Evolutionary conservation across 1,284 basidiomycete species (phyloP).

Genomic region (Malassezia furfur): DNA sequence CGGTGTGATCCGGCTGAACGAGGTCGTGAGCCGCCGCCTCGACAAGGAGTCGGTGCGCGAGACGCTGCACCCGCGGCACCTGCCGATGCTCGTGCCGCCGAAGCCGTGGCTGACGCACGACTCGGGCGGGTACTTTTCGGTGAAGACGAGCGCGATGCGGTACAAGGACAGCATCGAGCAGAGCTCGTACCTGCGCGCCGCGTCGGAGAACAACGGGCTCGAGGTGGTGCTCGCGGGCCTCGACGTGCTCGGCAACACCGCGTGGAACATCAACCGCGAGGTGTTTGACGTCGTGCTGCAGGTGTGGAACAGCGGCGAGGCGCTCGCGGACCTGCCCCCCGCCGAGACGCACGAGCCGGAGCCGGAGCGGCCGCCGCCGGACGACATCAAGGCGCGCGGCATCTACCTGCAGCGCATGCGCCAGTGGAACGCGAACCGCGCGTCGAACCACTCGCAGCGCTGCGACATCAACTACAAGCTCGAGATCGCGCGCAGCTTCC

Average conservation of each 20-base stretch:
- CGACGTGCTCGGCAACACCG: conserved; percentile 79
- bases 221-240: conserved; percentile 79
- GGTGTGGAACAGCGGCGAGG: conserved; percentile 65
- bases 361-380: conserved; percentile 60
- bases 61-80: conserved; percentile 78
- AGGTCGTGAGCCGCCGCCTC: conserved; percentile 66
- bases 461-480: conserved; percentile 95
- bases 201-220: conserved; percentile 65
- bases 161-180: conserved; percentile 88
- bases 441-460: conserved; percentile 64
- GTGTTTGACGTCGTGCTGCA: conserved; percentile 64
- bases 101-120: conserved; percentile 73
- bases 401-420: conserved; percentile 60
- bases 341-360: conserved; percentile 28
- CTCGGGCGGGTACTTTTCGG: conserved; percentile 68
- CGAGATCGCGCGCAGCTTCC: conserved; percentile 84
- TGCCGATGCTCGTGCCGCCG: conserved; percentile 90
- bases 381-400: conserved; percentile 60
- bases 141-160: conserved; percentile 58
- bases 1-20: conserved; percentile 81
- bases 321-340: conserved; percentile 50
- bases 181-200: conserved; percentile 65
- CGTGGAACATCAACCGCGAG: conserved; percentile 77
- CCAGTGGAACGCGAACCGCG: conserved; percentile 50
- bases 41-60: conserved; percentile 67